These are phyloP conservation scores for Lithospermum erythrorhizon DNA, from an alignment of 257 asterid genomes.

Conservation along the genomic window DNA sequence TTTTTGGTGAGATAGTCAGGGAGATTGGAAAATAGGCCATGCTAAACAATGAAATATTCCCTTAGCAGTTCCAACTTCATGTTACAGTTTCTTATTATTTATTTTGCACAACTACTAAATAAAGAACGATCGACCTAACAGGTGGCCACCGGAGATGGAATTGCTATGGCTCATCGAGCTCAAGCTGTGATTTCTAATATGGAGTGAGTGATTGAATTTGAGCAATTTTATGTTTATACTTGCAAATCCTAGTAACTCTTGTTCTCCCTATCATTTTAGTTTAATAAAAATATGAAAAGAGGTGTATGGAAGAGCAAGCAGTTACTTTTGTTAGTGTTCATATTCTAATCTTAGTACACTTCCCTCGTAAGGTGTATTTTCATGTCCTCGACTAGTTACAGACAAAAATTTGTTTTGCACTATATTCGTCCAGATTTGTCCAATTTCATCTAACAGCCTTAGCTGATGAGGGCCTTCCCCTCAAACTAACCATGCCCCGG, in stretches of 20 bases:
- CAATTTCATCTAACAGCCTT: slow-evolving; percentile 98
- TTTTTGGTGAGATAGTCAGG: no score
- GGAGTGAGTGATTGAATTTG: slow-evolving; percentile 60
- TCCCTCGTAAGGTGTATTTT: no score
- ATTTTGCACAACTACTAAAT: no score
- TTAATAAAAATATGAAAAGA: slow-evolving; percentile 5
- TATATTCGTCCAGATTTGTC: slow-evolving; percentile 55
- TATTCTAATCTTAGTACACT: no score
- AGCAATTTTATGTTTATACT: neutral
- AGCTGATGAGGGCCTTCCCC: slow-evolving; percentile 93
- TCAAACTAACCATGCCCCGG: slow-evolving; percentile 49
- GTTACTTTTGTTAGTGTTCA: no score
- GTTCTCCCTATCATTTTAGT: neutral
- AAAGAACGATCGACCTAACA: slow-evolving; percentile 14
- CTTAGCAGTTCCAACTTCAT: no score
- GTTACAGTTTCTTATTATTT: neutral
- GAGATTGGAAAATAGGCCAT: no score
- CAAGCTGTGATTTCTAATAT: slow-evolving; percentile 89
- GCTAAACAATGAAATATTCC: no score
- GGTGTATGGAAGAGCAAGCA: no score
- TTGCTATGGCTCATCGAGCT: slow-evolving; percentile 97
- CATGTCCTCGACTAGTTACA: neutral
- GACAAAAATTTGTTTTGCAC: neutral
- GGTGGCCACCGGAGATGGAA: slow-evolving; percentile 99
- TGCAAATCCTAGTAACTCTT: neutral